Conservation (phyloP, 2,329 filamentous ascomycete genomes). For the Pseudogymnoascus pannorum region DNA sequence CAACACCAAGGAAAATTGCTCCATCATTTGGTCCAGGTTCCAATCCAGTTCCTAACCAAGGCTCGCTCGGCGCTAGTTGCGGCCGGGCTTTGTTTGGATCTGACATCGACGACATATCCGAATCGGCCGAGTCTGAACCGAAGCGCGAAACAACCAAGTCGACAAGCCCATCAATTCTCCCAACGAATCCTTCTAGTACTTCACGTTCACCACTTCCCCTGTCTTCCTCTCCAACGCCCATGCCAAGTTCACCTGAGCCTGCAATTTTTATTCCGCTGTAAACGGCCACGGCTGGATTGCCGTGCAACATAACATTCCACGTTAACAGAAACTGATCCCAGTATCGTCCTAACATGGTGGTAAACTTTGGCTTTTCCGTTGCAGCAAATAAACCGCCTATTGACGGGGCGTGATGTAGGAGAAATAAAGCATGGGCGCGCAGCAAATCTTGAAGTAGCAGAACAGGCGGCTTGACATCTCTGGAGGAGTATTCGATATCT, state of each 20-base stretch:
- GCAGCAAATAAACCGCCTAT: slow-evolving; percentile 63
- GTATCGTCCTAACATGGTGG: slow-evolving; percentile 65
- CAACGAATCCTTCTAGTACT: slow-evolving; percentile 81
- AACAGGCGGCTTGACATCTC: slow-evolving; percentile 77
- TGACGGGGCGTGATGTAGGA: slow-evolving; percentile 77
- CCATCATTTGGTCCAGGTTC: slow-evolving; percentile 69
- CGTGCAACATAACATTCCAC: slow-evolving; percentile 88
- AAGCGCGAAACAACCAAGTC: slow-evolving; percentile 86
- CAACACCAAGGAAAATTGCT: slow-evolving; percentile 76
- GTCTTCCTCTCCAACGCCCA: slow-evolving; percentile 93
- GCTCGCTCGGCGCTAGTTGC: slow-evolving; percentile 26
- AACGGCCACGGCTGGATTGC: slow-evolving; percentile 74
- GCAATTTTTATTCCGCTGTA: slow-evolving; percentile 83
- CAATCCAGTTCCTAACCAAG: slow-evolving; percentile 68
- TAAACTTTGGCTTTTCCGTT: slow-evolving; percentile 60
- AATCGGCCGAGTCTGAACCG: slow-evolving; percentile 38
- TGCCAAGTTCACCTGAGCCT: slow-evolving; percentile 81
- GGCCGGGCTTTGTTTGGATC: slow-evolving; percentile 13
- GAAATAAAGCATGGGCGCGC: slow-evolving; percentile 75
- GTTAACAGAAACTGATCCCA: slow-evolving; percentile 65
- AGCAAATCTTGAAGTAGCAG: slow-evolving; percentile 74
- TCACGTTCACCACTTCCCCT: slow-evolving; percentile 89
- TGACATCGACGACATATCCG: slow-evolving; percentile 8
- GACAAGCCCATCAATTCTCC: slow-evolving; percentile 72
- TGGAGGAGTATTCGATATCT: slow-evolving; percentile 71